Conservation (phyloP, 306 rosid genomes). For the Adenanthera pavonina region DNA sequence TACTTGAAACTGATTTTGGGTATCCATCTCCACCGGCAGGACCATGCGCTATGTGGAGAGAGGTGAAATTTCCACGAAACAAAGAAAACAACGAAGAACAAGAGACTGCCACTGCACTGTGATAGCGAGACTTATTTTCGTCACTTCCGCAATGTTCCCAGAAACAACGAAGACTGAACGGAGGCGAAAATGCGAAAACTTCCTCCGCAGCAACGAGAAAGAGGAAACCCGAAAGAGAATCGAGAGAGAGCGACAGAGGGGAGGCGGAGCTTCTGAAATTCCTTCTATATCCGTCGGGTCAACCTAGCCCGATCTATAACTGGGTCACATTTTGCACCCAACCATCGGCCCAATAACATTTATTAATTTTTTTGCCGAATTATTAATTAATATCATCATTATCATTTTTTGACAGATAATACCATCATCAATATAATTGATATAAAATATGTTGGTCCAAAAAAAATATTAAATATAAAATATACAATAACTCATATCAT, state of each 20-base stretch:
- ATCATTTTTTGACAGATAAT: no score
- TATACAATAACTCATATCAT: no score
- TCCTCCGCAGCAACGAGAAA: not conserved
- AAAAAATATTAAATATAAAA: no score
- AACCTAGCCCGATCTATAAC: not conserved
- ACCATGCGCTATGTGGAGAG: conserved; percentile 4
- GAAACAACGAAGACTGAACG: not conserved
- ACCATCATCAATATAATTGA: no score
- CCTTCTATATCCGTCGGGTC: not conserved
- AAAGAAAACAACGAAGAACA: not conserved
- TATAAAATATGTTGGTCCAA: no score
- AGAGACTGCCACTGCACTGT: not conserved
- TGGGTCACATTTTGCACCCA: not conserved
- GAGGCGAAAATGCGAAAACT: not conserved
- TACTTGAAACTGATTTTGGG: conserved; percentile 44
- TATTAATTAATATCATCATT: no score
- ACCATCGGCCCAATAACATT: not conserved
- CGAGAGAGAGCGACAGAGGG: not conserved
- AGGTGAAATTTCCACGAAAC: not conserved
- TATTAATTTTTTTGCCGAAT: no score
- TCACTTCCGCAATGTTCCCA: not conserved
- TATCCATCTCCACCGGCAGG: conserved; percentile 43
- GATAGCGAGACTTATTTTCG: not conserved
- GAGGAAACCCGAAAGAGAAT: not conserved
- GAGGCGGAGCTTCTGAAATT: not conserved